Evolutionary conservation across 768 basidiomycete species (phyloP).

Genomic region (Tephrocybe sp.): DNA sequence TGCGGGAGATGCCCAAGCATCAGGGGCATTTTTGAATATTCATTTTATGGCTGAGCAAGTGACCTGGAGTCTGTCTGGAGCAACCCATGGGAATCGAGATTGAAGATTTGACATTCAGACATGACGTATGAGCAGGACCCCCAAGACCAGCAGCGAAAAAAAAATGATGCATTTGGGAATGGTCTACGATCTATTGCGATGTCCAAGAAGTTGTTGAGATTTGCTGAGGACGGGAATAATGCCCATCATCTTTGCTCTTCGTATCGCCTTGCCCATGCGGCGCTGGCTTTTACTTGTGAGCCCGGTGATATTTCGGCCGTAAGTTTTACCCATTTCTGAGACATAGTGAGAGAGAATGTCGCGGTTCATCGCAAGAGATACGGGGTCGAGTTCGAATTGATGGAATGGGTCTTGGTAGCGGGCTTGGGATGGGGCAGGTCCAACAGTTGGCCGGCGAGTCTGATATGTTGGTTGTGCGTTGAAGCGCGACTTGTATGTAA

Average conservation of each 20-base stretch:
- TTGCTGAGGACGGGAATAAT: constrained; percentile 61
- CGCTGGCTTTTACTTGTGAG: constrained; percentile 82
- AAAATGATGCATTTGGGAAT: no score
- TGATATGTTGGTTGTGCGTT: constrained; percentile 17
- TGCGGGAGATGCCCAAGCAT: no score
- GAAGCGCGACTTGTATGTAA: constrained; percentile 29
- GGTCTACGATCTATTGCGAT: background rate
- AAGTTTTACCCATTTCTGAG: constrained; percentile 81
- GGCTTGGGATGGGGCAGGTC: constrained; percentile 56
- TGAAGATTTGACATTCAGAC: constrained; percentile 6
- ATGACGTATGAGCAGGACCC: constrained; percentile 13
- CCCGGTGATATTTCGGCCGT: constrained; percentile 62
- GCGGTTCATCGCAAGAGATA: constrained; percentile 65
- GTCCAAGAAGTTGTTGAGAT: background rate
- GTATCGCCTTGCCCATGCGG: constrained; percentile 78
- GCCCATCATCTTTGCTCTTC: constrained; percentile 91
- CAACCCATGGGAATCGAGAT: background rate
- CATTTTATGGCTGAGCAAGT: constrained; percentile 11
- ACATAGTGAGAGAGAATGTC: constrained; percentile 56
- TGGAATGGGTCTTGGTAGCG: constrained; percentile 65
- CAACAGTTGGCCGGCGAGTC: constrained; percentile 42
- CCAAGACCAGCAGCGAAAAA: constrained; percentile 1
- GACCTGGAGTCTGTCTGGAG: constrained; percentile 8
- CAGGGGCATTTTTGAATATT: background rate
- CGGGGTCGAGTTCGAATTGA: constrained; percentile 71